Evolutionary conservation across 2,329 filamentous ascomycete species (phyloP), one percentile per base, ranked within the genome.

Genomic region (Zymoseptoria brevis): DNA sequence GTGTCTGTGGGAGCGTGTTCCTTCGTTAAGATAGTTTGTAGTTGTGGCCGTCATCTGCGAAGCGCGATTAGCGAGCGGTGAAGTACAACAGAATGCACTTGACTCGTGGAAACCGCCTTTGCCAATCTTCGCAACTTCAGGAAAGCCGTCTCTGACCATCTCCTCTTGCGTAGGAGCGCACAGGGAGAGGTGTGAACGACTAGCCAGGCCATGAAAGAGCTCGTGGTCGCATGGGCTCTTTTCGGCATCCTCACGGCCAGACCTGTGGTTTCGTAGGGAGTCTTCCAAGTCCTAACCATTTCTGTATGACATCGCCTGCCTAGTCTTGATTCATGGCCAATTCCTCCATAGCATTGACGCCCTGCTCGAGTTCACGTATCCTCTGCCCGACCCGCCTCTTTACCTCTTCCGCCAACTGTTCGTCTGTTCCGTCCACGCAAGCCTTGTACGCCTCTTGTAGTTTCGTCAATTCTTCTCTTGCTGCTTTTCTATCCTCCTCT

Each of bases 281-380:
- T 7, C 5, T 16, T 7, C 13, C 13, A 45, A 16, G 16, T 16
- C 16, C 9, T 45, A 11, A 16, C 16, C 16, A 45, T 13, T 13
- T 7, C 35, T 45, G 16, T 45, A 5, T 16, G 26, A 29, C 13
- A 45, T 45, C n/a, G 9, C 4, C 13, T 11, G 26, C 0, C 54
- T 55, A 65, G 55, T 82, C 79, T 62, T 80, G 75, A 66, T 78
- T 75, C 64, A 71, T 67, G 49, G 77, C 80, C 64, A 73, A 70
- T 71, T 83, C 77, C 69, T 82, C 80, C 75, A 83, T 74, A 2
- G 73, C 76, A 57, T 72, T 67, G 1, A 83, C 75, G 1, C 77
- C 81, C 62, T 75, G 75, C 67, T 82, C 80, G 64, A 83, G 71
- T 70, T 83, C 81, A 62, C 80, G 68, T 52, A 83, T 77, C 64